Conservation (phyloP, 331 rosid species). For the Quercus phellos region DNA sequence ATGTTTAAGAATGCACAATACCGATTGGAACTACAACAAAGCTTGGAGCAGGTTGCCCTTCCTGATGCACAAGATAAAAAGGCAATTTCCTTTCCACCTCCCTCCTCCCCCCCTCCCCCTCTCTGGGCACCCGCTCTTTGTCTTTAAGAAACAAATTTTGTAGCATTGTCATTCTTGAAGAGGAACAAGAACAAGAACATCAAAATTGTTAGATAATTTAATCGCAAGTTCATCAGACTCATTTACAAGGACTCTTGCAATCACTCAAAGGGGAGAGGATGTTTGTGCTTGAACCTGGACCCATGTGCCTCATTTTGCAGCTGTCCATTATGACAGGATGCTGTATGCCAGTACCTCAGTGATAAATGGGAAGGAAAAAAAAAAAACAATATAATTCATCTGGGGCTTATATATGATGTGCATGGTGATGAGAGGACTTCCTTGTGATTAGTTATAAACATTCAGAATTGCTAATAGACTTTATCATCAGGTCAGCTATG, state of each 20-base stretch:
- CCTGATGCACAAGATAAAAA: constrained; percentile 75
- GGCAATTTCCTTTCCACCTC: constrained; percentile 36
- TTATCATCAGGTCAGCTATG: neutral
- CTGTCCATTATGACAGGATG: neutral
- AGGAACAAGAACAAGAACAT: neutral
- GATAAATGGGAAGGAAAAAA: neutral
- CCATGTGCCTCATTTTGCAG: neutral
- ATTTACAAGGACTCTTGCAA: neutral
- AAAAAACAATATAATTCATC: neutral
- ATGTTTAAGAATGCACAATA: constrained; percentile 95
- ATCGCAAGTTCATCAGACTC: neutral
- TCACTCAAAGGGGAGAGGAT: neutral
- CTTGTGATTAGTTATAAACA: neutral
- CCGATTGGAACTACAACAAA: constrained; percentile 88
- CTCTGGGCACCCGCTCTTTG: too few species aligned
- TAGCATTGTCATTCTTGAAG: neutral
- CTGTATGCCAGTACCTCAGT: neutral
- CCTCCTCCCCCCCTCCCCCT: too few species aligned
- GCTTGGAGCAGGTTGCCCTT: constrained; percentile 92
- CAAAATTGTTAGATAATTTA: neutral
- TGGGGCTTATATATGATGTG: neutral
- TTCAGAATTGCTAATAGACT: neutral
- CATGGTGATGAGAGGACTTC: neutral
- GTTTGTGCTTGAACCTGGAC: neutral
- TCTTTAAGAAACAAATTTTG: neutral